Base-by-base conservation (phyloP, 2,329 filamentous ascomycete species). In the Amauroascus niger region DNA sequence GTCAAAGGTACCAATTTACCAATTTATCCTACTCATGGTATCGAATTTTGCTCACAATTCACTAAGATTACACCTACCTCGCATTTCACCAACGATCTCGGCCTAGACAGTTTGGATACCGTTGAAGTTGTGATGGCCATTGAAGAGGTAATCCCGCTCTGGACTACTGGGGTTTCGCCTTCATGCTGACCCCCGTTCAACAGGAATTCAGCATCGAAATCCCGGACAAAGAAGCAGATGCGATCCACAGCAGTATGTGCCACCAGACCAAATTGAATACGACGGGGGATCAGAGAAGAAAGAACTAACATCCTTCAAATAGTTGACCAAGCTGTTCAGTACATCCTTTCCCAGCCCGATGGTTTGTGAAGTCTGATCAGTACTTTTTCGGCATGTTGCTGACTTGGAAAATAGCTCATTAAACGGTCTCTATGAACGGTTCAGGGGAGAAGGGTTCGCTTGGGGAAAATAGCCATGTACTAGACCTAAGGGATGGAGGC, bases 91-190 rank as follows among this genome's bases (percentile, higher is more conserved):
- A 97, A 96, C 73, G 91, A 98, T 75, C 86, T 98, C 60, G 93
- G 90, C 61, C 79, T 98, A 66, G 93, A 98, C 78, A 94, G 87
- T 76, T 81, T 98, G 73, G 93, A 98, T 73, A 96, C 93, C 60
- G 93, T 98, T 60, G 93, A 98, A 80, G 93, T 98, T 62, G 93
- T 98, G 65, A 98, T 98, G 93, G 93, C 93, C 62, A 97, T 98
- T 75, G 93, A 98, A 81, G 93, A 98, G 84, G 86, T 89, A 74
- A 60, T 32, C 16, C 13, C 32, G 14, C 18, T n/a, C 32, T 40
- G 33, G 9, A 47, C 16, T 57, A 46, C 30, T 54, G 54, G 57
- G 13, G 30, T 22, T 37, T 39, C 49, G 45, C 46, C 53, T 53
- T 58, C 52, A 56, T 60, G 33, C 49, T 55, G 45, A 56, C 43